Evolutionary conservation across 164 flowering plant species (phyloP).

Genomic region (Warburgia ugandensis): DNA sequence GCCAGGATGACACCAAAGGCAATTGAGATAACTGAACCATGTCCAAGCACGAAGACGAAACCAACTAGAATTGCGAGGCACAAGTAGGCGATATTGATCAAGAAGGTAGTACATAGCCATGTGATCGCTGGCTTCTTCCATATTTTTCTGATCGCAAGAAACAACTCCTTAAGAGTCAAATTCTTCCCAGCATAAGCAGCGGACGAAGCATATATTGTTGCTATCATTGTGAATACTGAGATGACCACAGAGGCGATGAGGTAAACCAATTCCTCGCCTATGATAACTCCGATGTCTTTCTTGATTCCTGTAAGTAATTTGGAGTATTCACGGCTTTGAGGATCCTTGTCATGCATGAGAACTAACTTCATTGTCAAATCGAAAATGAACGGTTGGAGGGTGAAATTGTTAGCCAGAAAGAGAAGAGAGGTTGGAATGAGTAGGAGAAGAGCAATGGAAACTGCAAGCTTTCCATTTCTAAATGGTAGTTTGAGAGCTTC

Average conservation of each 20-base stretch:
- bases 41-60: background rate
- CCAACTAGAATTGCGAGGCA: background rate
- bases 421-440: slow-evolving; percentile 12
- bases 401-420: slow-evolving; percentile 4
- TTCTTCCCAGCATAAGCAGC: slow-evolving; percentile 1
- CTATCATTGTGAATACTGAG: slow-evolving; percentile 2
- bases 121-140: slow-evolving; percentile 20
- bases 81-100: background rate
- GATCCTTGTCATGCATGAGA: background rate
- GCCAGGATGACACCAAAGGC: background rate
- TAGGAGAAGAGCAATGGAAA: slow-evolving; percentile 7
- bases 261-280: slow-evolving; percentile 1
- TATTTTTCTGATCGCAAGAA: background rate
- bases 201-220: slow-evolving; percentile 19
- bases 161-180: slow-evolving; percentile 14
- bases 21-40: background rate
- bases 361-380: background rate
- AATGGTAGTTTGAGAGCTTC: slow-evolving; percentile 16
- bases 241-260: background rate
- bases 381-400: slow-evolving; percentile 4
- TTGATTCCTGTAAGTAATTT: background rate
- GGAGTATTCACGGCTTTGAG: slow-evolving; percentile 9
- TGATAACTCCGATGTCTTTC: slow-evolving; percentile 1
- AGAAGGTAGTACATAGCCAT: slow-evolving; percentile 6
- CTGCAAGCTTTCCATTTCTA: slow-evolving; percentile 24